phyloP scores from a whole-genome alignment of 2,329 filamentous ascomycete genomes.

The Scopulariopsis brevicaulis region DNA sequence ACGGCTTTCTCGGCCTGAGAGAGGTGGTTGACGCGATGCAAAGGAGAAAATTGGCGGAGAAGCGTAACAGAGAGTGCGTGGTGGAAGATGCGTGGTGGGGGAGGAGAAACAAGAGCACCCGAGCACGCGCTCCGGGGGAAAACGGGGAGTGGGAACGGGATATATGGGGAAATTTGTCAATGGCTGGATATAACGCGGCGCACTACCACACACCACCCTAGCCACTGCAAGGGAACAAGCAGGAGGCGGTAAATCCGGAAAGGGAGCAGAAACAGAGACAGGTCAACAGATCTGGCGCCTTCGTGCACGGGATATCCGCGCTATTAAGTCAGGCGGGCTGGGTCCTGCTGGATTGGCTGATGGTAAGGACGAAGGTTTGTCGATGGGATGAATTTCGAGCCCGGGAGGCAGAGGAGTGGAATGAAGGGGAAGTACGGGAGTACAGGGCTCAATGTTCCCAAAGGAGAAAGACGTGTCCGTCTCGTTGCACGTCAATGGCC shows the following conservation, averaged over 20 bases:
- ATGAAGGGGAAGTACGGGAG: not conserved
- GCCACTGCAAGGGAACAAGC: not conserved
- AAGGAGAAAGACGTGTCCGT: not conserved
- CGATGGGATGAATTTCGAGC: not conserved
- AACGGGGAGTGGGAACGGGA: not conserved
- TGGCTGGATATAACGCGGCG: not conserved
- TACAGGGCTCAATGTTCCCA: not conserved
- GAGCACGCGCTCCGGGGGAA: conserved; percentile 3
- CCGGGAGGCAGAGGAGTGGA: not conserved
- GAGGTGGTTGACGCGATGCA: not conserved
- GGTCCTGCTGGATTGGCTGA: not conserved
- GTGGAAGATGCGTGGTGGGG: not conserved
- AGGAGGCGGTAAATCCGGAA: not conserved
- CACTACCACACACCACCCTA: not conserved
- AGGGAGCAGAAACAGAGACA: not conserved
- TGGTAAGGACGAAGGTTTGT: not conserved
- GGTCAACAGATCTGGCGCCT: not conserved
- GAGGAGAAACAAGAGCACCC: not conserved
- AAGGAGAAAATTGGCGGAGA: not conserved
- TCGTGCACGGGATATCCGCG: not conserved
- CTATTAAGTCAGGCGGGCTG: not conserved
- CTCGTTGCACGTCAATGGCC: not conserved
- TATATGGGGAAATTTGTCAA: not conserved
- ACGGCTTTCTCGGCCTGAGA: not conserved
- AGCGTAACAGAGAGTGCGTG: not conserved